Conservation (phyloP, 1,284 basidiomycete species). For the Anthracocystis setariae region DNA sequence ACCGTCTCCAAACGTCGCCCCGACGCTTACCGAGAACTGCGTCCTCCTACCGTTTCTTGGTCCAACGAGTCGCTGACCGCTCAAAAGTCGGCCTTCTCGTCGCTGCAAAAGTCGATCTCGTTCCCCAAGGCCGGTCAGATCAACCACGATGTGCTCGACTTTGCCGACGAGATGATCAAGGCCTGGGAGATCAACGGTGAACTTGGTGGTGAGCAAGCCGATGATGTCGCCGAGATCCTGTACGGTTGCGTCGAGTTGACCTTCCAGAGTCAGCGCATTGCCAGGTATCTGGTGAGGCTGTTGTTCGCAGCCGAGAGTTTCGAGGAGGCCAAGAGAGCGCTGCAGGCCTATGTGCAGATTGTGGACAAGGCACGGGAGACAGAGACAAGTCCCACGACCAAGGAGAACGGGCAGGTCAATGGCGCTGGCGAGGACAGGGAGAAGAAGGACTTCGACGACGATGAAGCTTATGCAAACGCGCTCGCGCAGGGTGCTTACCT, state of each 20-base stretch:
- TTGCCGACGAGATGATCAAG: constrained; percentile 82
- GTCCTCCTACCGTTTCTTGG: constrained; percentile 55
- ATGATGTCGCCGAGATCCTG: constrained; percentile 62
- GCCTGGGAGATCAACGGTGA: constrained; percentile 75
- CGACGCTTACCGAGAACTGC: constrained; percentile 30
- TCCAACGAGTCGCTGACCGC: constrained; percentile 58
- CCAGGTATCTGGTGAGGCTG: constrained; percentile 56
- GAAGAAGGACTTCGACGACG: constrained; percentile 46
- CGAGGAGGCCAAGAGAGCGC: constrained; percentile 56
- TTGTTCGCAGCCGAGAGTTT: constrained; percentile 62
- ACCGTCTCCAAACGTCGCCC: constrained; percentile 62
- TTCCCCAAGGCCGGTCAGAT: constrained; percentile 87
- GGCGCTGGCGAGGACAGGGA: constrained; percentile 2
- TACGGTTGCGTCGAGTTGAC: constrained; percentile 60
- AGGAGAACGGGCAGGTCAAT: constrained; percentile 20
- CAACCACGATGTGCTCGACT: constrained; percentile 82
- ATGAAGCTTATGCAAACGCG: constrained; percentile 50
- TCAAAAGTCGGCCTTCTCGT: constrained; percentile 38
- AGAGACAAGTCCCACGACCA: constrained; percentile 20
- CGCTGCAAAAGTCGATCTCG: constrained; percentile 70
- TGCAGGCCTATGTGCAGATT: constrained; percentile 60
- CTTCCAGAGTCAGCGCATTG: constrained; percentile 63
- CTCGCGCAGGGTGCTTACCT: constrained; percentile 57
- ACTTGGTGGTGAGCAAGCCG: constrained; percentile 57
- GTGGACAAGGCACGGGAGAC: constrained; percentile 64